Evolutionary conservation across 495 filamentous ascomycete species (phyloP).

Genomic region (Neurospora sp.): DNA sequence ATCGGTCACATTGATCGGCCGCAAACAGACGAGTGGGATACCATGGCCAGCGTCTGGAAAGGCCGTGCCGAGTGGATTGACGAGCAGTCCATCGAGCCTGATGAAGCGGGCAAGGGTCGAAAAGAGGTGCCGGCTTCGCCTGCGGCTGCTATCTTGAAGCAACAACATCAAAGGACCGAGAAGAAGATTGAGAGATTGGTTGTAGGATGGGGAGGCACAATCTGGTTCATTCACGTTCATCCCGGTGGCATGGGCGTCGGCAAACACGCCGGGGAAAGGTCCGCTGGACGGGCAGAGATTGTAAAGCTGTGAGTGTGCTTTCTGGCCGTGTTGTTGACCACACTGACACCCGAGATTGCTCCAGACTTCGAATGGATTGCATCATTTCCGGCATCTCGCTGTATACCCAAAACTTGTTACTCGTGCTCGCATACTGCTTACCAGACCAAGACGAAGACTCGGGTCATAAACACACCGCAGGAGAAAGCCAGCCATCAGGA

Average conservation of each 20-base stretch:
- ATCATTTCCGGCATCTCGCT: conserved; percentile 93
- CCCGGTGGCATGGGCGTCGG: conserved; percentile 59
- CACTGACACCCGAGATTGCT: conserved; percentile 18
- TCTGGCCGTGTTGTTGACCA: not conserved
- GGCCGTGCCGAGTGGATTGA: conserved; percentile 87
- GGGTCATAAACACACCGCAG: conserved; percentile 25
- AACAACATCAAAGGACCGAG: conserved; percentile 30
- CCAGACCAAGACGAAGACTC: conserved; percentile 51
- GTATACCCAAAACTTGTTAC: conserved; percentile 84
- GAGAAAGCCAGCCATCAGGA: conserved; percentile 42
- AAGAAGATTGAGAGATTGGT: conserved; percentile 65
- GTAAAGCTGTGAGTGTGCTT: conserved; percentile 65
- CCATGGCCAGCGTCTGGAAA: conserved; percentile 93
- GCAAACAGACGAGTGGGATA: conserved; percentile 72
- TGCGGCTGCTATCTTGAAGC: conserved; percentile 37
- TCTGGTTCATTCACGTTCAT: conserved; percentile 91
- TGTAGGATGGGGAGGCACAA: conserved; percentile 89
- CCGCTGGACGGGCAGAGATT: conserved; percentile 74
- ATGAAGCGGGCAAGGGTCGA: conserved; percentile 34
- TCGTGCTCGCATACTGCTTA: conserved; percentile 82
- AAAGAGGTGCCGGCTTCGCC: conserved; percentile 25
- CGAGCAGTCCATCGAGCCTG: conserved; percentile 57
- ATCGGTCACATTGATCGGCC: conserved; percentile 85
- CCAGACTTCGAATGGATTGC: conserved; percentile 86
- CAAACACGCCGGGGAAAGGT: conserved; percentile 60